A percentile compares a stretch with the other conserved stretches of the same genome.
These are phyloP conservation scores for Schizochytrium sp. DNA, from an alignment of 108 stramenopile species.

Conservation along the genomic window DNA sequence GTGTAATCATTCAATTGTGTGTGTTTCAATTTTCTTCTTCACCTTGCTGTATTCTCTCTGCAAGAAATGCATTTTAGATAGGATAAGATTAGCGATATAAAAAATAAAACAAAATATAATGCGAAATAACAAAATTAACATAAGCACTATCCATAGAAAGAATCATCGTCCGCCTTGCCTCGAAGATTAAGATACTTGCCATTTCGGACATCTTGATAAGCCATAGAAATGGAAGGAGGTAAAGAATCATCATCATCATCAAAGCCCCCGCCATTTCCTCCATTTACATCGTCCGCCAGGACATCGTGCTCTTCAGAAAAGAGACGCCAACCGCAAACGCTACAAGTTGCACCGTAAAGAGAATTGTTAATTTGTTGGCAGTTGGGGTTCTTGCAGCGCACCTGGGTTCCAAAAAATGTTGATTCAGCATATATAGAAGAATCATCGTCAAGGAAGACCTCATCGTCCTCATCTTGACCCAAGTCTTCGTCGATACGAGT, in stretches of 20 bases:
- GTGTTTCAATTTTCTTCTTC: too few species aligned
- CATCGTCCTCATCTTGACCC: neutral
- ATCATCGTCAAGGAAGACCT: neutral
- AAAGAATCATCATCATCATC: neutral
- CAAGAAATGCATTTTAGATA: too few species aligned
- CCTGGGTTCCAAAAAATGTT: conserved; percentile 23
- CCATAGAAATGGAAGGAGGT: neutral
- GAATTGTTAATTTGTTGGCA: neutral
- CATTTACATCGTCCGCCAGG: neutral
- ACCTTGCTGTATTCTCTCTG: too few species aligned
- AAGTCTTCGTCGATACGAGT: too few species aligned
- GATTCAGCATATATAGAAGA: neutral
- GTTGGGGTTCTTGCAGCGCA: conserved; percentile 35
- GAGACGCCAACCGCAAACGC: neutral
- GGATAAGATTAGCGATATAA: too few species aligned
- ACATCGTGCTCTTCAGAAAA: neutral
- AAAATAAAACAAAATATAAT: too few species aligned
- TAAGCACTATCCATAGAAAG: neutral
- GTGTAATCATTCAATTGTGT: too few species aligned
- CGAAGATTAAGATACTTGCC: neutral
- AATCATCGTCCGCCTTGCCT: neutral
- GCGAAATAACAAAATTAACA: too few species aligned
- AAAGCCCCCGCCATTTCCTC: neutral
- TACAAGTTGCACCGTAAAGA: conserved; percentile 3
- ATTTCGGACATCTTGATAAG: neutral